phyloP scores from a whole-genome alignment of 78 protist species.

The Tieghemostelium lacteum region DNA sequence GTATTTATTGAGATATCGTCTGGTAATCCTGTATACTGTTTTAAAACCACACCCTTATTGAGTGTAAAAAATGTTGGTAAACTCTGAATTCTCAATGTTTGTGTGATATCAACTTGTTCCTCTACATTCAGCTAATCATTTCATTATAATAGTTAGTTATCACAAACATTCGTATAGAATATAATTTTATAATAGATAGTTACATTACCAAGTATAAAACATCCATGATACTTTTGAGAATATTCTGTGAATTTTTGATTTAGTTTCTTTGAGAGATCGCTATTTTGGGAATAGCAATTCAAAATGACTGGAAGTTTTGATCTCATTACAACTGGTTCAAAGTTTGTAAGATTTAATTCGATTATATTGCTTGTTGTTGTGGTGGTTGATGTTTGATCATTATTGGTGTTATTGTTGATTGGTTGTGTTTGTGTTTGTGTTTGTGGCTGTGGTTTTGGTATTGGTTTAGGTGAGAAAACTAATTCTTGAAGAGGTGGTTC shows the following conservation, averaged over 20 bases:
- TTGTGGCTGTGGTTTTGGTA: too few relatives aligned
- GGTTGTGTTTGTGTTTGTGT: too few relatives aligned
- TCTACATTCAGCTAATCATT: not conserved
- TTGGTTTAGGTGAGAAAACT: too few relatives aligned
- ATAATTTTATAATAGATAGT: not conserved
- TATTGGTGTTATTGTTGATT: too few relatives aligned
- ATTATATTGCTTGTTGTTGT: too few relatives aligned
- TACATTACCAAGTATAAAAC: not conserved
- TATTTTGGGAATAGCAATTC: not conserved
- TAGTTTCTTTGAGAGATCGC: not conserved
- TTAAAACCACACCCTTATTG: not conserved
- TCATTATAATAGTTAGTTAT: too few relatives aligned
- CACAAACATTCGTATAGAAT: not conserved
- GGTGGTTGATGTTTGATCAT: too few relatives aligned
- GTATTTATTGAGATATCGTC: not conserved
- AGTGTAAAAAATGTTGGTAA: constrained; percentile 6
- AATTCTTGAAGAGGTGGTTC: too few relatives aligned
- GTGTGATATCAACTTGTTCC: not conserved
- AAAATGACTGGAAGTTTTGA: constrained; percentile 8
- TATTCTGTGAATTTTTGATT: not conserved
- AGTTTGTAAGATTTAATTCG: too few relatives aligned
- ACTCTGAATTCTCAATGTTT: not conserved
- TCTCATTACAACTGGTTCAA: not conserved
- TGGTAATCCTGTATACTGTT: constrained; percentile 7
- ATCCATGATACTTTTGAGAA: constrained; percentile 6